Conservation (phyloP, 1,284 basidiomycete genomes). For the Apiotrichum sp. region DNA sequence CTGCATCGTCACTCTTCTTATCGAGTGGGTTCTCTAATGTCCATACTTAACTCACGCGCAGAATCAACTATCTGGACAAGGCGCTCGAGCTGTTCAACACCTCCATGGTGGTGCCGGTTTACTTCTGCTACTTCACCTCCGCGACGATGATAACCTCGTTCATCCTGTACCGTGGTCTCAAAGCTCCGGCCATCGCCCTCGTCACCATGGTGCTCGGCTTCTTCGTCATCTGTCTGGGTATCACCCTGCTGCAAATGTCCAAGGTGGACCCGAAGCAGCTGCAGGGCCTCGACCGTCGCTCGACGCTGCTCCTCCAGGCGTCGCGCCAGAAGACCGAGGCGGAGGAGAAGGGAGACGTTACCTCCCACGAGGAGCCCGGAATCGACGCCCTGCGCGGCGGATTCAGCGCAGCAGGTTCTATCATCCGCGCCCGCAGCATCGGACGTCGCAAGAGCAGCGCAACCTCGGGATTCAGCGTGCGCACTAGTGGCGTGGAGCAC, state of each 20-base stretch:
- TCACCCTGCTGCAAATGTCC: slow-evolving; percentile 92
- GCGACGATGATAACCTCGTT: slow-evolving; percentile 79
- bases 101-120: slow-evolving; percentile 72
- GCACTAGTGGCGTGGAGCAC: background rate
- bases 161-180: slow-evolving; percentile 86
- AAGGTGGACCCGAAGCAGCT: slow-evolving; percentile 60
- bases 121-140: slow-evolving; percentile 67
- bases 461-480: background rate
- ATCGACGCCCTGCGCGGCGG: slow-evolving; percentile 83
- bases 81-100: slow-evolving; percentile 89
- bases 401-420: slow-evolving; percentile 79
- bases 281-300: slow-evolving; percentile 66
- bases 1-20: slow-evolving; percentile 66
- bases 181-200: slow-evolving; percentile 66
- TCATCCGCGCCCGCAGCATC: slow-evolving; percentile 66
- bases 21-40: slow-evolving; percentile 22
- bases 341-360: slow-evolving; percentile 45
- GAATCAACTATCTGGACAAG: slow-evolving; percentile 94
- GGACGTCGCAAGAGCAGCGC: slow-evolving; percentile 25
- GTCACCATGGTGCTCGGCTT: slow-evolving; percentile 87
- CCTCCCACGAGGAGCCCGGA: slow-evolving; percentile 55
- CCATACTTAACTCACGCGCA: slow-evolving; percentile 5
- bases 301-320: slow-evolving; percentile 76
- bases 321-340: slow-evolving; percentile 60
- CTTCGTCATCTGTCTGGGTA: slow-evolving; percentile 61